Evolutionary conservation across 306 rosid species (phyloP), one percentile per base, ranked within the genome.

Genomic region (Rosa lucieae): DNA sequence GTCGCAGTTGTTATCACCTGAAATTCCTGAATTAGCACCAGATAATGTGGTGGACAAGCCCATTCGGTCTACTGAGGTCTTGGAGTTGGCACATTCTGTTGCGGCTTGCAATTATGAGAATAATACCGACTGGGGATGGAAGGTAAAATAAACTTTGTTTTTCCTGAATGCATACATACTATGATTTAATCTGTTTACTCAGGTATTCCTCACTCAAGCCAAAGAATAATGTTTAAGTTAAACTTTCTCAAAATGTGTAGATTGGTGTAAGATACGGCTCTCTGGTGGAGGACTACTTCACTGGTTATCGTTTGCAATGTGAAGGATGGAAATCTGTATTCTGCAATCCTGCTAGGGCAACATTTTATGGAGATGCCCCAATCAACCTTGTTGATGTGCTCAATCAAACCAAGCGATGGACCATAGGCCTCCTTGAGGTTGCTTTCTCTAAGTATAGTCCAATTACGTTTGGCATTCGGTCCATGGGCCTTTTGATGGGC

Each of bases 241-340:
- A 74, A 42, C 3, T 46, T 5, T 55, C 29, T 14, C 10, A 5
- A 77, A 26, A 1, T 46, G 21, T 21, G 61, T 47, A 87, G 85
- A 35, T 84, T 59, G 88, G 90, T 12, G 72, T 84, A 5, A 81
- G 82, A 73, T 83, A 88, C 76, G 91, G 89, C 11, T 75, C 87
- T 1, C n/a, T 85, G 4, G 80, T 77, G 29, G 91, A 88, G 65
- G 89, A 83, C 47, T 81, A 17, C 59, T 56, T 5, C 75, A 83
- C 87, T 6, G 81, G 84, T 0, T 85, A 44, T 49, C 35, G 17
- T 8, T n/a, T 72, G 26, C 72, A 81, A 7, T 76, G 83, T 5
- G 78, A 88, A 67, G 91, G 89, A 15, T 88, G 89, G 89, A 81
- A 42, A 39, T 4, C 78, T 18, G 52, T 78, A 43, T 77, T 88